Base-by-base conservation (phyloP, 805 yeast species). In the Candida succiphila region DNA sequence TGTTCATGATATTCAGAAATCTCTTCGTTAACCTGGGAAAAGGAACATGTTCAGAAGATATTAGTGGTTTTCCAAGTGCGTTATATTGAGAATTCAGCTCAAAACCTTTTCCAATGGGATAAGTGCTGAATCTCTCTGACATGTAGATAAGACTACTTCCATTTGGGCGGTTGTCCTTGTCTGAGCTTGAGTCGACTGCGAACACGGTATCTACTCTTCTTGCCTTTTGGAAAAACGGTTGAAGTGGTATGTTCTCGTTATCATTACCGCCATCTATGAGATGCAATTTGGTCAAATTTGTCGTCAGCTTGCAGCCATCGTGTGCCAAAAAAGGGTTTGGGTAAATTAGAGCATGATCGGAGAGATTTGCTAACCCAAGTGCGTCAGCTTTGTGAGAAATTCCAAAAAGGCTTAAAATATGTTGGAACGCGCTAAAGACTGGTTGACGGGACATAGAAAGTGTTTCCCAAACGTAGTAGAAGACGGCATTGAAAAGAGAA, bases 261-360 rank as follows among this genome's bases (percentile, higher is more conserved):
- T 64, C 69, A 33, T 65, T 69, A 3, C 74, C 74, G 1, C 74
- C 74, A 45, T 68, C 74, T 1, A 45, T 44, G 15, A 50, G 33
- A 17, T 34, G 41, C 14, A 50, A 32, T 12, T 40, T 39, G 2
- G 42, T 35, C 7, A 44, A 30, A 17, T 56, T 50, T 24, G 48
- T 46, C n/a, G 47, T 44, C 25, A 43, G 35, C 21, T 21, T 33
- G 19, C 30, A 28, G 13, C 33, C 24, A 3, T 30, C 25, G 27
- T 40, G 49, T 2, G 56, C 57, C 39, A 57, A 65, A 45, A 78
- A 78, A 2, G 86, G 84, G 38, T 76, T 78, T 2, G 83, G 84
- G 2, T 75, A 64, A 37, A 60, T 65, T 2, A 75, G 44, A 0
- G 83, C 84, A 50, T 69, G 75, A 43, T 76, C 82, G 2, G 77